Base-by-base conservation (phyloP, 805 yeast genomes). In the Scheffersomyces amazonensis region DNA sequence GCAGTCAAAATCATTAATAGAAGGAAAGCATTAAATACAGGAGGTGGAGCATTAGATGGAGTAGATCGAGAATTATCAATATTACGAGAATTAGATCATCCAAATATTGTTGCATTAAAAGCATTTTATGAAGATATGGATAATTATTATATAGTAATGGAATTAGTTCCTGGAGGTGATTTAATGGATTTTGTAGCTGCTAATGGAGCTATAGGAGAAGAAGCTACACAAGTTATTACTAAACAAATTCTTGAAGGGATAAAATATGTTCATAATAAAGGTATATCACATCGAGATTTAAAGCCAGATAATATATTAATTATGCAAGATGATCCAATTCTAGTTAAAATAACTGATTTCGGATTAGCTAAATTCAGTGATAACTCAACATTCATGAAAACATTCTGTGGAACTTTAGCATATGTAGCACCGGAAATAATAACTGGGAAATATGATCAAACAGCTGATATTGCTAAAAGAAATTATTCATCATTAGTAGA, bases 331-430 rank as follows among this genome's bases (percentile, higher is more conserved):
- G 93, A 87, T 53, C 98, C 97, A 0, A 93, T 90, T 4, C 59
- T 80, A 13, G 83, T 93, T n/a, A 93, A 93, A 56, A 86, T 93
- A 28, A 87, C 97, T 3, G 99, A 93, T 64, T 93, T 93, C 64
- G 99, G 99, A 0, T 69, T 93, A 32, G 99, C 99, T 0, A 93
- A 93, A 61, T 81, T 88, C 19, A 81, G 89, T 45, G 93, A 84
- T 41, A 81, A 80, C 37, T 84, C 89, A 8, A 80, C 96, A 2
- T 80, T 85, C 45, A 83, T 93, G 85, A 90, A 88, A 58, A 91
- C 99, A 0, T 93, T 93, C 52, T 93, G 99, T 64, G 99, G 99
- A 1, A 93, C 99, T 0, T 61, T 93, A 46, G 97, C 98, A 2
- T 93, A 93, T 53, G 84, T 93, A 35, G 99, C 99, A 0, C 99